phyloP scores from a whole-genome alignment of 2,329 filamentous ascomycete species.

The Cadophora sp. region DNA sequence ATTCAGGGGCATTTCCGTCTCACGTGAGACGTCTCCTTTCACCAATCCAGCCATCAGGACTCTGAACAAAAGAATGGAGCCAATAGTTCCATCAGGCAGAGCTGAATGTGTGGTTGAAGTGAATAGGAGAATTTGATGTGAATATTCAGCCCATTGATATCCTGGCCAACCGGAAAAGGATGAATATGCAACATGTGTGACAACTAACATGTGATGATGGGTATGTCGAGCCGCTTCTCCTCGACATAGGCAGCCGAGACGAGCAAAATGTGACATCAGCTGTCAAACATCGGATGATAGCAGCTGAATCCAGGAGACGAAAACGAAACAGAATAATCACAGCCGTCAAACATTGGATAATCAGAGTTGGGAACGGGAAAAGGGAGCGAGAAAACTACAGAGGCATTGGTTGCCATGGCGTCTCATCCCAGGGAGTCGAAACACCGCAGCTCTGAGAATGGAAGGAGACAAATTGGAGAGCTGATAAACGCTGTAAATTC shows the following conservation, averaged over 20 bases:
- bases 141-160: background rate
- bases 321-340: background rate
- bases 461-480: background rate
- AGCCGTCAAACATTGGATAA: background rate
- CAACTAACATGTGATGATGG: background rate
- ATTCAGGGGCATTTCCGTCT: background rate
- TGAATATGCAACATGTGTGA: background rate
- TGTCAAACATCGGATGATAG: background rate
- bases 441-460: background rate
- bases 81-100: too few species aligned
- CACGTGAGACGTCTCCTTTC: background rate
- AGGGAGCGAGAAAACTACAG: background rate
- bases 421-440: background rate
- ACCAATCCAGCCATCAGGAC: background rate
- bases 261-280: background rate
- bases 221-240: conserved; percentile 1
- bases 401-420: background rate
- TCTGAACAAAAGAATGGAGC: background rate
- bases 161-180: conserved; percentile 6
- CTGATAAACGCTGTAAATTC: background rate
- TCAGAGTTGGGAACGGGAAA: background rate
- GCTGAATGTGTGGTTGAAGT: background rate
- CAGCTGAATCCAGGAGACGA: background rate
- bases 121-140: background rate
- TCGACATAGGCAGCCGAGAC: background rate